Evolutionary conservation across 306 rosid species (phyloP).

Genomic region (Ochetophila trinervis): DNA sequence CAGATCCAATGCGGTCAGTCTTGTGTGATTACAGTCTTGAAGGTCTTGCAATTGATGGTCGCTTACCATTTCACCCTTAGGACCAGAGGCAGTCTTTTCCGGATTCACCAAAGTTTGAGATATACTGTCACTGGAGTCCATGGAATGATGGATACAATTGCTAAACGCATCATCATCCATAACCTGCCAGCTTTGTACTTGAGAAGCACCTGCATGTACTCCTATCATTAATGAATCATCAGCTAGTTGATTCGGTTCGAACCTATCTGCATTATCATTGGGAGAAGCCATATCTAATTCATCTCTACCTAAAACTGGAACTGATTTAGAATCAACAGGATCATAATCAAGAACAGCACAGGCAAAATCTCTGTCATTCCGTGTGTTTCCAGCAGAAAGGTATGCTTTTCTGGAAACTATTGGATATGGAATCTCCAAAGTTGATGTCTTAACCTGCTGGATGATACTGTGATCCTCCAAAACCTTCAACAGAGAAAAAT

Average conservation of each 20-base stretch:
- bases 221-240: slow-evolving; percentile 46
- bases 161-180: slow-evolving; percentile 70
- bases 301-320: slow-evolving; percentile 35
- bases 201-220: slow-evolving; percentile 47
- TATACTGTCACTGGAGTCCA: slow-evolving; percentile 77
- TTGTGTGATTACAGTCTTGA: slow-evolving; percentile 44
- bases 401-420: slow-evolving; percentile 26
- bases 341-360: slow-evolving; percentile 35
- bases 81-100: slow-evolving; percentile 37
- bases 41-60: slow-evolving; percentile 26
- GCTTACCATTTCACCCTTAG: slow-evolving; percentile 24
- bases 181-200: slow-evolving; percentile 71
- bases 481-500: slow-evolving; percentile 42
- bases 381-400: slow-evolving; percentile 26
- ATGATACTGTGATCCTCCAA: slow-evolving; percentile 62
- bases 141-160: slow-evolving; percentile 56
- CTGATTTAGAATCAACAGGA: slow-evolving; percentile 32
- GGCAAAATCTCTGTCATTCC: slow-evolving; percentile 29
- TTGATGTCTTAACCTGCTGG: slow-evolving; percentile 47
- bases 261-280: slow-evolving; percentile 43
- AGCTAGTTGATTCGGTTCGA: slow-evolving; percentile 37
- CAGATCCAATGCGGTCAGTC: slow-evolving; percentile 37
- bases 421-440: slow-evolving; percentile 44
- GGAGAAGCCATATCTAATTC: slow-evolving; percentile 49
- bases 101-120: slow-evolving; percentile 63